Evolutionary conservation across 352 stramenopile genomes (phyloP).

Genomic region (Phytophthora aleatoria): DNA sequence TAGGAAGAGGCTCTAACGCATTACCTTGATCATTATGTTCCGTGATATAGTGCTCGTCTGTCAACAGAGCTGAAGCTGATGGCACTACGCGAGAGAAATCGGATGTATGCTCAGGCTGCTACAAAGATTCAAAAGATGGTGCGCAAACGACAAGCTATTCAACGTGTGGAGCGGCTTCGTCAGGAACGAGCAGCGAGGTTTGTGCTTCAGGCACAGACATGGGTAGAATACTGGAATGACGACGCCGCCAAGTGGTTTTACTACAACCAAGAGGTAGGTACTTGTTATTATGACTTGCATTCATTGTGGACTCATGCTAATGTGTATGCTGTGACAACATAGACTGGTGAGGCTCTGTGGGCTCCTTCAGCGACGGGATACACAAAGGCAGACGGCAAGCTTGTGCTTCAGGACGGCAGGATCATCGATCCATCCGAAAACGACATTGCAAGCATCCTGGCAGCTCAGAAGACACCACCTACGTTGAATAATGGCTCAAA

Average conservation of each 20-base stretch:
- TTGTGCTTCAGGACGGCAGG: constrained; percentile 74
- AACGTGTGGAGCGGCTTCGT: constrained; percentile 37
- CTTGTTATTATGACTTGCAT: background rate
- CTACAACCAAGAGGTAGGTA: constrained; percentile 63
- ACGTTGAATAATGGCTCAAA: constrained; percentile 13
- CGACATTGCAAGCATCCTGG: constrained; percentile 36
- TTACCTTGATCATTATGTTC: background rate
- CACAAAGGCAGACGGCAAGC: constrained; percentile 63
- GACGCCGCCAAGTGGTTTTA: constrained; percentile 79
- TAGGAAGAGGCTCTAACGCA: background rate
- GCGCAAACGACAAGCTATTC: constrained; percentile 53
- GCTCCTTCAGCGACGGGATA: constrained; percentile 70
- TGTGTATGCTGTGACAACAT: constrained; percentile 2
- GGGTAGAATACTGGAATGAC: constrained; percentile 83
- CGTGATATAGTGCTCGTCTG: constrained; percentile 49
- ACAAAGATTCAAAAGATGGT: constrained; percentile 72
- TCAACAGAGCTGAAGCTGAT: constrained; percentile 74
- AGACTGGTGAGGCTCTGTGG: constrained; percentile 77
- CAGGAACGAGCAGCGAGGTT: constrained; percentile 43
- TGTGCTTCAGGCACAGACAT: constrained; percentile 52
- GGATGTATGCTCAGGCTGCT: constrained; percentile 50
- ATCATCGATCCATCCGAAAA: constrained; percentile 59
- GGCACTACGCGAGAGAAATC: constrained; percentile 63
- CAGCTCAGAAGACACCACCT: constrained; percentile 27
- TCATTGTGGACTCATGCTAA: constrained; percentile 9